Base-by-base conservation (phyloP, 805 yeast genomes). In the Brettanomyces custersianus region DNA sequence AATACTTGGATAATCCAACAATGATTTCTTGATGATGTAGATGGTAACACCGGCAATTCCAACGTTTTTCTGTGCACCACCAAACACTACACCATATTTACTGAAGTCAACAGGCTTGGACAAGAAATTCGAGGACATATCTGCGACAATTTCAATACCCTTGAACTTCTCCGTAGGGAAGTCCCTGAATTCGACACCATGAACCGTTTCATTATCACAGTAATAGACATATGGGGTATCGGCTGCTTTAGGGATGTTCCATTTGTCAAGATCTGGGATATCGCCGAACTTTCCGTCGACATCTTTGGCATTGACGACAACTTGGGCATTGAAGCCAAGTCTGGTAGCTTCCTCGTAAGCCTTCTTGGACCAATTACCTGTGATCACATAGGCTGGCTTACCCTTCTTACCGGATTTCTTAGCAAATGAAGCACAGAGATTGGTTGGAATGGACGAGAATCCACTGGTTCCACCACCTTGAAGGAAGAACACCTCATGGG, bases 381-480 rank as follows among this genome's bases (percentile, higher is more conserved):
- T 85, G 40, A 92, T 74, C 19, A 85, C 74, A 60, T 92, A 92
- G 30, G 87, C 94, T 33, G 82, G 88, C 44, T 69, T 76, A 36
- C 94, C 96, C 40, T 66, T 69, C 48, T 75, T 76, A 29, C 90
- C 92, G 15, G 80, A 72, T 52, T 70, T 77, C 45, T 74, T 75
- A 15, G 52, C 51, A 58, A 72, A 74, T 16, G 80, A 67, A 19
- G 95, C 94, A 41, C 81, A 57, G 59, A 92, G 57, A 56, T 88
- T 90, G 49, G 88, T 76, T 9, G 85, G 86, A 33, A 85, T 69
- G 4, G 95, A 77, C 3, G 97, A 83, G 48, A 92, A 92, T 5
- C 96, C 97, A 21, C 87, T 81, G 35, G 97, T 90, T 41, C 97
- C 98, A 43, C 99, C 98, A 45, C 98, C 97, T 65, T 92, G 99